phyloP scores from a whole-genome alignment of 2,329 filamentous ascomycete genomes.

The Beauveria sp. region DNA sequence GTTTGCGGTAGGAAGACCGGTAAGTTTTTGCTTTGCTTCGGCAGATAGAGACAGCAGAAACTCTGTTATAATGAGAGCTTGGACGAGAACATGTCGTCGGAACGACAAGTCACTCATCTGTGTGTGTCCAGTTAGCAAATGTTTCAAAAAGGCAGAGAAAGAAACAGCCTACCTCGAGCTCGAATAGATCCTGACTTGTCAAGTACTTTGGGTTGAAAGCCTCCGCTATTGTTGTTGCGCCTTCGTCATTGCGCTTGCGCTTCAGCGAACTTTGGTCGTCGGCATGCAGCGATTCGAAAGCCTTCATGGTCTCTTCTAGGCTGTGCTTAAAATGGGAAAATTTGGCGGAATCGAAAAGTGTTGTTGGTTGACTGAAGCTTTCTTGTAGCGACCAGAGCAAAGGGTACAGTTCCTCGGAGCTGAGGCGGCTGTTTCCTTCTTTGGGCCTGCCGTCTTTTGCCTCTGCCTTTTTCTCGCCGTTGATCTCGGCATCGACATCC shows the following conservation, averaged over 20 bases:
- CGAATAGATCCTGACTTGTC: conserved; percentile 93
- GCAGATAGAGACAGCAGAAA: conserved; percentile 88
- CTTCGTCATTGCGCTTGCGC: conserved; percentile 56
- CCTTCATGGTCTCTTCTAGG: conserved; percentile 56
- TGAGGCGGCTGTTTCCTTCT: conserved; percentile 45
- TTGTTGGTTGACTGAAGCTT: conserved; percentile 83
- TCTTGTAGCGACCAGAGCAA: conserved; percentile 92
- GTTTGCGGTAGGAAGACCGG: conserved; percentile 60
- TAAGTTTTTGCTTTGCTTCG: conserved; percentile 71
- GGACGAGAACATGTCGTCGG: conserved; percentile 86
- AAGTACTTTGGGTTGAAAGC: conserved; percentile 94
- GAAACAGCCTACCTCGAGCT: conserved; percentile 63
- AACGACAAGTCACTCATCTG: conserved; percentile 92
- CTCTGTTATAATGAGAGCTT: conserved; percentile 88
- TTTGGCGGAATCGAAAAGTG: conserved; percentile 63
- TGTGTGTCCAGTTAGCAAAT: conserved; percentile 14
- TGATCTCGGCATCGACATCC: conserved; percentile 52
- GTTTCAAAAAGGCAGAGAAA: neutral
- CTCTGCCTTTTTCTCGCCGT: conserved; percentile 8
- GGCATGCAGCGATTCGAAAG: conserved; percentile 42
- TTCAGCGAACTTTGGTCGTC: conserved; percentile 48
- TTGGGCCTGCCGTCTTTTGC: conserved; percentile 31
- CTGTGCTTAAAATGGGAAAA: conserved; percentile 77
- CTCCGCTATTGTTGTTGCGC: conserved; percentile 42
- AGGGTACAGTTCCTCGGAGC: conserved; percentile 73